Conservation (phyloP, 2,329 filamentous ascomycete genomes). For the Calycina herbarum region DNA sequence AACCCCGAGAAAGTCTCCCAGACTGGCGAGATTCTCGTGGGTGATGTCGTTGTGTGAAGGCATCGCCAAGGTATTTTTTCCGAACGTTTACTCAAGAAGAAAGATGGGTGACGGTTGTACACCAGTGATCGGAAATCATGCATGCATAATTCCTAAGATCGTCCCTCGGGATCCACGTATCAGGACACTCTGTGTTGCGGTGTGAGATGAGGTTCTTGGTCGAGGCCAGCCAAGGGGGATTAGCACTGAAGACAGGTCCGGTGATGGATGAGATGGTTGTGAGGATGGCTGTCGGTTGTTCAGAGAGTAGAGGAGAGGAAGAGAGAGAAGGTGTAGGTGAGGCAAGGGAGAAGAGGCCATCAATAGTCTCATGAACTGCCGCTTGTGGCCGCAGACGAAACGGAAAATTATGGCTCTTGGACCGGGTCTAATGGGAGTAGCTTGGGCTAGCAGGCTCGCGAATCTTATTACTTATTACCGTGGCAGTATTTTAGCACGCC, state of each 20-base stretch:
- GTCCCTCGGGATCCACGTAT: slow-evolving; percentile 7
- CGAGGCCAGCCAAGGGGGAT: background rate
- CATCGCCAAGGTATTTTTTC: slow-evolving; percentile 8
- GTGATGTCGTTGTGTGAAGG: slow-evolving; percentile 7
- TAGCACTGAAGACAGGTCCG: background rate
- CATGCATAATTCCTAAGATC: slow-evolving; percentile 7
- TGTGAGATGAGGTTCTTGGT: background rate
- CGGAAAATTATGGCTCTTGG: slow-evolving; percentile 8
- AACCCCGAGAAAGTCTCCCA: slow-evolving; percentile 12
- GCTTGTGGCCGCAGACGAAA: slow-evolving; percentile 10
- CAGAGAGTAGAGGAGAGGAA: background rate
- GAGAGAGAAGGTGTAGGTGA: background rate
- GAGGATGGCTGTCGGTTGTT: background rate
- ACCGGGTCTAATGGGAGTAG: background rate
- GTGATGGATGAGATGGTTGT: background rate
- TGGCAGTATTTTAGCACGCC: background rate
- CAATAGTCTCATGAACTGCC: slow-evolving; percentile 15
- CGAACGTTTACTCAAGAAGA: background rate
- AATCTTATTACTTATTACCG: background rate
- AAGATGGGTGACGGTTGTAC: slow-evolving; percentile 5
- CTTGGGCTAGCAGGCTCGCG: background rate
- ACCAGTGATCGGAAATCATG: slow-evolving; percentile 5
- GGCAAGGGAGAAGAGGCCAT: background rate
- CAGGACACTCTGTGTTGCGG: slow-evolving; percentile 2
- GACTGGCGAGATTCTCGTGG: slow-evolving; percentile 7